phyloP scores from a whole-genome alignment of 139 green algal genomes.

The Haematococcus sp. region DNA sequence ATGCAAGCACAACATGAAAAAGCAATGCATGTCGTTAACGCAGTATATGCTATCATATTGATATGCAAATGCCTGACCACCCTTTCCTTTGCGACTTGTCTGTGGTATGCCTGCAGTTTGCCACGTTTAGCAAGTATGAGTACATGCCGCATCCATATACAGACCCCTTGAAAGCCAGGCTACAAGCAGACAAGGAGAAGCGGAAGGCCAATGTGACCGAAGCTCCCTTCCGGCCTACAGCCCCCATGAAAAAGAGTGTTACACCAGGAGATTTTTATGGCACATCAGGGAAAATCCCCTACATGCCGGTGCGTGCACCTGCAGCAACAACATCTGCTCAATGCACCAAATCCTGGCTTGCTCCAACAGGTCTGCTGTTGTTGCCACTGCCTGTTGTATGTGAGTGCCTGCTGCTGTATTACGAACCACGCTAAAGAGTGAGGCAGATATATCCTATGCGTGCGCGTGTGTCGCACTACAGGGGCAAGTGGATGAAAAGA shows the following conservation, averaged over 20 bases:
- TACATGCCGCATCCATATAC: slow-evolving; percentile 50
- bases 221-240: slow-evolving; percentile 49
- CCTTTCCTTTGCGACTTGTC: not conserved
- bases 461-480: slow-evolving; percentile 4
- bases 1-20: not conserved
- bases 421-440: not conserved
- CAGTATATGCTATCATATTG: no score
- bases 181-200: slow-evolving; percentile 31
- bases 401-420: not conserved
- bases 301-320: slow-evolving; percentile 43
- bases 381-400: not conserved
- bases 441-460: not conserved
- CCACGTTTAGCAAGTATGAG: slow-evolving; percentile 59
- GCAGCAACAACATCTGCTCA: no score
- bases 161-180: slow-evolving; percentile 27
- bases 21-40: not conserved
- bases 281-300: slow-evolving; percentile 43
- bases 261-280: slow-evolving; percentile 49
- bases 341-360: no score
- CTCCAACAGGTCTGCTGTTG: no score
- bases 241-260: slow-evolving; percentile 58
- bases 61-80: not conserved
- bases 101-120: slow-evolving; percentile 64
- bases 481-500: slow-evolving; percentile 19
- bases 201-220: slow-evolving; percentile 42